Base-by-base conservation (phyloP, 2,329 filamentous ascomycete species). In the Fusarium ramigenum region DNA sequence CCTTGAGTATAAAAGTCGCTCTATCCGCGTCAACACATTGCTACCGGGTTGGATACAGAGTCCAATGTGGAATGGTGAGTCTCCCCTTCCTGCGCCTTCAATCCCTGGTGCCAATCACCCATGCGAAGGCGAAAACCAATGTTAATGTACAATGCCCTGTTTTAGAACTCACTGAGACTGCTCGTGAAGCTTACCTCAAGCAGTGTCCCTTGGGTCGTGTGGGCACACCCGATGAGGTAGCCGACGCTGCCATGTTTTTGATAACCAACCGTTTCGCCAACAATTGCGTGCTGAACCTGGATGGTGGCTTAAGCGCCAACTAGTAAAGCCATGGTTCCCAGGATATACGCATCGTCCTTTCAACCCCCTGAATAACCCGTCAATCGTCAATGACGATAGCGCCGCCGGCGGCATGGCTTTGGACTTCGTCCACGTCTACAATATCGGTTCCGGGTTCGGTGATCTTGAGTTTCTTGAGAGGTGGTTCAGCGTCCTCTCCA, bases 21-120 rank as follows among this genome's bases (percentile, higher is more conserved):
- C 88, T 54, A 87, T 97, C 65, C 87, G 95, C 36, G 92, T 93
- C 52, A 97, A 97, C 83, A 92, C 92, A 34, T 89, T 97, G 72
- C 84, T 96, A 46, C 94, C 94, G 2, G 94, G 94, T 11, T 97
- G 96, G 84, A 91, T 97, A 74, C 86, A 93, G 63, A 96, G 93
- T 50, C 88, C 90, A 53, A 97, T 97, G 93, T 94, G 92, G 74
- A 83, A 88, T 79, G 85, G 93, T 95, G 83, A 82, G 84, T 81
- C 60, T 68, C 66, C 67, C 67, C 67, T 66, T 69, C 72, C 59
- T 63, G 56, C 58, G 63, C 57, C 60, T 63, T 60, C 30, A 52
- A 64, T 64, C 61, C 56, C 40, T 62, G 47, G 64, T 58, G 37
- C 59, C 43, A 28, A 58, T 66, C 32, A 54, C 60, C 66, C 52